Conservation (phyloP, 2,329 filamentous ascomycete species). For the Phaeosphaeriaceae sp. region DNA sequence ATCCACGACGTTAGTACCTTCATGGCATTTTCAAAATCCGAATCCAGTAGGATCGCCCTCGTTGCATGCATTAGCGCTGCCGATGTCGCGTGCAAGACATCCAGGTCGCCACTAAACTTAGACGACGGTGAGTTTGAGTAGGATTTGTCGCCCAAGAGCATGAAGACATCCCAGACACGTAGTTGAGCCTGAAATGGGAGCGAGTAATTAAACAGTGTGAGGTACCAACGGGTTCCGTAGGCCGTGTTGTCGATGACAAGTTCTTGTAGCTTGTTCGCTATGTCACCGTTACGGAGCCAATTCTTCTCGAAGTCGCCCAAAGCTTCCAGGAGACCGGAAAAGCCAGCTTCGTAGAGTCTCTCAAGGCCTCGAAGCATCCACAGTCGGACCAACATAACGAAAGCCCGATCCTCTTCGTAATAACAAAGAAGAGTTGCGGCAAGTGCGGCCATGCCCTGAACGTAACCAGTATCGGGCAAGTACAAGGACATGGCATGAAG, state of each 20-base stretch:
- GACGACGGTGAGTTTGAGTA: slow-evolving; percentile 51
- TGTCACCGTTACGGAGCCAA: slow-evolving; percentile 80
- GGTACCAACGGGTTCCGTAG: slow-evolving; percentile 97
- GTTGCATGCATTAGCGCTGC: slow-evolving; percentile 91
- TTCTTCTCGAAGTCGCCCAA: slow-evolving; percentile 81
- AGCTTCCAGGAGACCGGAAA: slow-evolving; percentile 84
- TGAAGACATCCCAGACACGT: slow-evolving; percentile 96
- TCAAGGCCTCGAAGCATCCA: slow-evolving; percentile 90
- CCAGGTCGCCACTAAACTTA: slow-evolving; percentile 68
- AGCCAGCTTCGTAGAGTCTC: slow-evolving; percentile 81
- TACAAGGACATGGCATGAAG: slow-evolving; percentile 91
- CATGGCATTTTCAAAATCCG: slow-evolving; percentile 98
- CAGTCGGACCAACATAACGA: slow-evolving; percentile 94
- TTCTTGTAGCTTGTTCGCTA: slow-evolving; percentile 78
- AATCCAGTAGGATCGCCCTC: slow-evolving; percentile 84
- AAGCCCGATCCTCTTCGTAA: slow-evolving; percentile 92
- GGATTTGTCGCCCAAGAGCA: slow-evolving; percentile 80
- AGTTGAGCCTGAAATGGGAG: slow-evolving; percentile 94
- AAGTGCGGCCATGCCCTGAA: slow-evolving; percentile 95
- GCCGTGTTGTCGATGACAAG: slow-evolving; percentile 83
- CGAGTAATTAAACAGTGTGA: slow-evolving; percentile 96
- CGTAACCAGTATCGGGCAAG: slow-evolving; percentile 89
- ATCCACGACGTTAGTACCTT: slow-evolving; percentile 94
- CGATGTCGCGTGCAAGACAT: slow-evolving; percentile 87
- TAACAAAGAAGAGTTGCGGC: slow-evolving; percentile 94